These are phyloP conservation scores for Phialemonium atrogriseum DNA, from an alignment of 2,329 filamentous ascomycete species.

Conservation along the genomic window DNA sequence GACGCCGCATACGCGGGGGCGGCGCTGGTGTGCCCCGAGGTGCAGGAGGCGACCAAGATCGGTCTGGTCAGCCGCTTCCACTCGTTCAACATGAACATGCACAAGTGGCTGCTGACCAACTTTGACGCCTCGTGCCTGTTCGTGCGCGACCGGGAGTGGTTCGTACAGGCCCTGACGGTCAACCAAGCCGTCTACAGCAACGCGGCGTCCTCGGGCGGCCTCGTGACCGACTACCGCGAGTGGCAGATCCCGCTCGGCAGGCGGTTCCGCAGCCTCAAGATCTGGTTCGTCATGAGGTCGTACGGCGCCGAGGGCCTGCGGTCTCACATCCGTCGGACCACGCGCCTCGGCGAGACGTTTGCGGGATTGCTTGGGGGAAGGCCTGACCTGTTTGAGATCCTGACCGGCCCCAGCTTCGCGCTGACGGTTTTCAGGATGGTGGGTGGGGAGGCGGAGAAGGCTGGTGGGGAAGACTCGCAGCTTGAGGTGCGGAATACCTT, in stretches of 20 bases:
- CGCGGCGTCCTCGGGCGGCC: conserved; percentile 66
- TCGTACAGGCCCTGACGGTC: conserved; percentile 71
- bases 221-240: conserved; percentile 92
- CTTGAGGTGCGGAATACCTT: conserved; percentile 51
- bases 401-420: conserved; percentile 68
- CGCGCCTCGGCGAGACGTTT: conserved; percentile 65
- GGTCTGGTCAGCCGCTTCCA: conserved; percentile 65
- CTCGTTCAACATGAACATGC: conserved; percentile 91
- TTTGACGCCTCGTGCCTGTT: conserved; percentile 81
- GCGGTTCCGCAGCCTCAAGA: conserved; percentile 80
- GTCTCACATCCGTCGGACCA: conserved; percentile 60
- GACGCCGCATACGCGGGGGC: conserved; percentile 90
- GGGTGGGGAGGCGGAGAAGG: conserved; percentile 17
- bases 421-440: conserved; percentile 68
- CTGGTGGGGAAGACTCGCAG: conserved; percentile 16
- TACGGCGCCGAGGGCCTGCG: conserved; percentile 68
- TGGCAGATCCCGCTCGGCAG: conserved; percentile 94
- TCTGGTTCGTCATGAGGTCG: conserved; percentile 86
- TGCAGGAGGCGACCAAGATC: conserved; percentile 36
- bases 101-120: conserved; percentile 95
- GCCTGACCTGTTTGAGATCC: conserved; percentile 64
- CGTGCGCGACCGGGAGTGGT: conserved; percentile 63
- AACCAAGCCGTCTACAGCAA: conserved; percentile 65
- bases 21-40: conserved; percentile 73
- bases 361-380: conserved; percentile 48